Conservation (phyloP, 192 early-diverging fungal genomes). For the Backusella macrospora region DNA sequence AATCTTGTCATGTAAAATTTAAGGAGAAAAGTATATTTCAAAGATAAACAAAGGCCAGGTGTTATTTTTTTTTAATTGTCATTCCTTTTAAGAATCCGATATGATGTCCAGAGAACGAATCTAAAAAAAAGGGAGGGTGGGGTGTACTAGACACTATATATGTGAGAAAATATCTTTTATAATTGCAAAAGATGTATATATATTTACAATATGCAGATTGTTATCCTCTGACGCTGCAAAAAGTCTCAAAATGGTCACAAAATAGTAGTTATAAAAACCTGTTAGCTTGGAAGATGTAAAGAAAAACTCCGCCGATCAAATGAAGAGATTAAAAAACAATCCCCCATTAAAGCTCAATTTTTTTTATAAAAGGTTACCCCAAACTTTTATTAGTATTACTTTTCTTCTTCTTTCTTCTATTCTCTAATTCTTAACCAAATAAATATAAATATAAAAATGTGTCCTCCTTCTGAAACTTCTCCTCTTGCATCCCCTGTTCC, state of each 20-base stretch:
- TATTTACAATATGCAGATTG: no score
- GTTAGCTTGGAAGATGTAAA: background rate
- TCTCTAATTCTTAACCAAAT: background rate
- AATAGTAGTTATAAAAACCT: background rate
- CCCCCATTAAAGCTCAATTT: background rate
- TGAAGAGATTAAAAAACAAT: background rate
- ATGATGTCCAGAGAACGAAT: background rate
- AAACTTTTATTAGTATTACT: background rate
- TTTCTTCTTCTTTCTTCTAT: background rate
- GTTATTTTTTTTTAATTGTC: background rate
- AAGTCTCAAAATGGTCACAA: background rate
- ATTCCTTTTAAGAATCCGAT: background rate
- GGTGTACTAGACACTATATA: no score
- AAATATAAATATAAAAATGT: background rate
- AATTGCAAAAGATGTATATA: no score
- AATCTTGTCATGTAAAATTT: background rate
- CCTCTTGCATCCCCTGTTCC: background rate
- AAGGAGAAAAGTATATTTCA: slow-evolving; percentile 2
- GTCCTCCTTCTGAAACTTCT: background rate
- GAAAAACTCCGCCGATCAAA: slow-evolving; percentile 2
- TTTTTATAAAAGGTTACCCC: background rate
- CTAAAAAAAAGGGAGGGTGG: background rate
- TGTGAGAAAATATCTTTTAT: no score
- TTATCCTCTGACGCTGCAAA: background rate
- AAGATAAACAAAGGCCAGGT: background rate